phyloP scores from a whole-genome alignment of 441 rosid species.

The Adansonia rubrostipa region DNA sequence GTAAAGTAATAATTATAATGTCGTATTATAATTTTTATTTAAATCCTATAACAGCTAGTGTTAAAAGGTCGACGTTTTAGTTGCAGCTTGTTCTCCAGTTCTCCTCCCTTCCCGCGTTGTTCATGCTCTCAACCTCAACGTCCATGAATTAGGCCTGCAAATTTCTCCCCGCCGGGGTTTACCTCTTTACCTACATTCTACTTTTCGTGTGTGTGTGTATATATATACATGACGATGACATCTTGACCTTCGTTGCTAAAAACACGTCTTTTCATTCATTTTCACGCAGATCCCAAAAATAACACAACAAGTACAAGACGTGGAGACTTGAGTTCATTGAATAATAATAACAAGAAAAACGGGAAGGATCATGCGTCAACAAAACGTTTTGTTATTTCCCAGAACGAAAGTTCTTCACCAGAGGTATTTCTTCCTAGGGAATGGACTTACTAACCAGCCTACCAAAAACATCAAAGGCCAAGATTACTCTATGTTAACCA shows the following conservation, averaged over 20 bases:
- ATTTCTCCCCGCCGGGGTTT: constrained; percentile 65
- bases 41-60: no score
- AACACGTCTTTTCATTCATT: not conserved
- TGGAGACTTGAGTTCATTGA: constrained; percentile 36
- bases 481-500: not conserved
- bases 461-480: not conserved
- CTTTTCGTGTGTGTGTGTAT: not conserved
- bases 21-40: no score
- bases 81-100: constrained; percentile 82
- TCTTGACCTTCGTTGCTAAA: not conserved
- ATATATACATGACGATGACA: not conserved
- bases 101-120: constrained; percentile 83
- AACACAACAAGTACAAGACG: constrained; percentile 27
- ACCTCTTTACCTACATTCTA: not conserved
- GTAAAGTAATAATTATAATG: no score
- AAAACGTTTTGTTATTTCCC: constrained; percentile 36
- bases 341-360: constrained; percentile 33
- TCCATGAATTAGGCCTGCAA: constrained; percentile 65
- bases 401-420: constrained; percentile 49
- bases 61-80: not conserved
- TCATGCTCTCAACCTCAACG: constrained; percentile 80
- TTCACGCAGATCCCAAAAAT: constrained; percentile 31
- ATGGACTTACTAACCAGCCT: constrained; percentile 70
- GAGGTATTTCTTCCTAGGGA: constrained; percentile 86
- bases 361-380: constrained; percentile 41